Evolutionary conservation across 805 yeast species (phyloP), one percentile per base, ranked within the genome.

Genomic region (Candida peoriensis): DNA sequence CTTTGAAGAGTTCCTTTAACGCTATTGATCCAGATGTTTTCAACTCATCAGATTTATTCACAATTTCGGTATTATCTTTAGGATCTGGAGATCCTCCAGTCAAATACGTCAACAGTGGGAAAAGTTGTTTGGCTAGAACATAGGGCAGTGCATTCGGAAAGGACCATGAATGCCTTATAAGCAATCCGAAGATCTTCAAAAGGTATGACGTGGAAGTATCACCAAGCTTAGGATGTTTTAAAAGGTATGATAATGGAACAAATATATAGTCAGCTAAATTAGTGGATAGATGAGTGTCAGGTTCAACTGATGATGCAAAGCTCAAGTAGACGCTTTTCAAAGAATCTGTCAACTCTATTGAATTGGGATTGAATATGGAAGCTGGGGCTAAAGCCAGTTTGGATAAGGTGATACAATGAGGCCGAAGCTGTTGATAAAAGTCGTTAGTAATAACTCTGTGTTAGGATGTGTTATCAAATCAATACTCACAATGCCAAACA

Each of bases 261-360:
- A 77, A 78, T 2, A 79, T 64, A 39, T 78, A 78, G 41, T 79
- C 83, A 0, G 81, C 81, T 14, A 78, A 48, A 18, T 60, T 61
- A 2, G 61, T 42, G 0, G 74, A 59, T 1, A 69, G 35, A 1
- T 37, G 29, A 4, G 42, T 33, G 8, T 36, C 33, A 9, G 22
- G 34, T 9, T 17, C 33, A 9, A 66, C 39, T 15, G 48, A 33
- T 0, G 35, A 32, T 3, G 22, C 28, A n/a, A 52, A 40, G 14
- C 36, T 34, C 1, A 28, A 27, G 32, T 65, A 61, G 5, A 72
- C 42, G 2, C 53, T 54, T 22, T 50, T 52, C 19, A 73, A 42
- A 2, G 68, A 55, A 5, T 54, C 43, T 0, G 60, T 37, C 1
- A 68, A 42, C 9, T 49, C 42, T 4, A 36, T 27, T 3, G 71